phyloP scores from a whole-genome alignment of 768 basidiomycete genomes.

The Lentinula lateritia region DNA sequence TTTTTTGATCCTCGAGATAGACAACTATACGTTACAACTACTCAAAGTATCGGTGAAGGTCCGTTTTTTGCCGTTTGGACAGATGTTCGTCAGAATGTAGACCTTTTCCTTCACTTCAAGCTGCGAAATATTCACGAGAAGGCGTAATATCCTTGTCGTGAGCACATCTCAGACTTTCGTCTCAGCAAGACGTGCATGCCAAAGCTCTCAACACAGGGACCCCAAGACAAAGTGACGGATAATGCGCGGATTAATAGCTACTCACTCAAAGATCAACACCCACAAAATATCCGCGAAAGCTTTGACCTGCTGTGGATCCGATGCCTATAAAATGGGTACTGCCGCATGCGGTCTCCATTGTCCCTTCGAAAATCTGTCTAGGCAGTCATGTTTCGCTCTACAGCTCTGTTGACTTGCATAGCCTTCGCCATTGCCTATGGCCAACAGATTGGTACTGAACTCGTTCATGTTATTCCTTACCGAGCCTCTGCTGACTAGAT shows the following conservation, averaged over 20 bases:
- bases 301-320: background rate
- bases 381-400: conserved; percentile 33
- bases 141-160: no score
- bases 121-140: no score
- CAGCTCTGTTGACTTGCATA: conserved; percentile 21
- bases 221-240: background rate
- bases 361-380: conserved; percentile 31
- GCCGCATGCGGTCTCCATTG: conserved; percentile 30
- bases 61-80: no score
- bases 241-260: background rate
- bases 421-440: conserved; percentile 29
- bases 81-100: no score
- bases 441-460: conserved; percentile 33
- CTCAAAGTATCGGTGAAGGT: no score
- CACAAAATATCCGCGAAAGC: background rate
- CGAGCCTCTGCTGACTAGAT: background rate
- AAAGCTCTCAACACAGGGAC: no score
- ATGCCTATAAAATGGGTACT: background rate
- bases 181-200: no score
- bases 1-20: no score
- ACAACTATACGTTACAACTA: no score
- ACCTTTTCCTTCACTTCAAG: no score
- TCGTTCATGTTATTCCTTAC: background rate
- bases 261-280: background rate
- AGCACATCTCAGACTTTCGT: no score